Evolutionary conservation across 179 eudicot genomes (phyloP), one percentile per base, ranked within the genome.

Genomic region (Actinidia chinensis): DNA sequence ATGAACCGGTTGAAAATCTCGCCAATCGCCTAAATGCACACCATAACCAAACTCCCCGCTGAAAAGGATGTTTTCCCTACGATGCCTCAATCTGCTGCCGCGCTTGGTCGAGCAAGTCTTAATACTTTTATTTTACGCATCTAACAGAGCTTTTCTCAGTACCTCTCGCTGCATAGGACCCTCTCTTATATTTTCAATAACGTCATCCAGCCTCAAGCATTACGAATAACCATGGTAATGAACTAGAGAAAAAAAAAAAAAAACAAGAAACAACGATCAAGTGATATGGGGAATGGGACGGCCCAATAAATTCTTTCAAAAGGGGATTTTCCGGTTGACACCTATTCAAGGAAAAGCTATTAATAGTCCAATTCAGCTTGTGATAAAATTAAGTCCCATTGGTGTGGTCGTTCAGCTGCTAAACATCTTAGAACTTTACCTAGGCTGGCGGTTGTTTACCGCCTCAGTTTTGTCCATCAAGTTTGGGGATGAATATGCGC

Each of bases 221-320:
- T 40, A 66, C 48, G 22, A 11, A n/a, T 66, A 17, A 36, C 71
- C 71, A 66, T 66, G 47, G 48, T 66, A 66, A 66, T 43, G 48
- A 40, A 66, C n/a, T 17, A 40, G 48, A 66, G 7, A 48, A n/a
- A n/a, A n/a, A n/a, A n/a, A n/a, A n/a, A n/a, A n/a, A n/a, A n/a
- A n/a, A n/a, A n/a, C n/a, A n/a, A n/a, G n/a, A n/a, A n/a, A n/a
- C n/a, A 61, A 23, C 67, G 48, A 66, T 66, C 47, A 42, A 66
- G 40, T n/a, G 12, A 58, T 58, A 58, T 58, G 14, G 13, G 48
- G 6, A 42, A 36, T 66, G 2, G 71, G 48, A 66, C 4, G 22
- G 17, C 48, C 71, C n/a, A n/a, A 40, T 36, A 36, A 64, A 66
- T 66, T 10, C 36, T 66, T 66, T 66, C 48, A 66, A 66, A 42